Evolutionary conservation across 2,329 filamentous ascomycete species (phyloP).

Genomic region (Metarhizium humberi): DNA sequence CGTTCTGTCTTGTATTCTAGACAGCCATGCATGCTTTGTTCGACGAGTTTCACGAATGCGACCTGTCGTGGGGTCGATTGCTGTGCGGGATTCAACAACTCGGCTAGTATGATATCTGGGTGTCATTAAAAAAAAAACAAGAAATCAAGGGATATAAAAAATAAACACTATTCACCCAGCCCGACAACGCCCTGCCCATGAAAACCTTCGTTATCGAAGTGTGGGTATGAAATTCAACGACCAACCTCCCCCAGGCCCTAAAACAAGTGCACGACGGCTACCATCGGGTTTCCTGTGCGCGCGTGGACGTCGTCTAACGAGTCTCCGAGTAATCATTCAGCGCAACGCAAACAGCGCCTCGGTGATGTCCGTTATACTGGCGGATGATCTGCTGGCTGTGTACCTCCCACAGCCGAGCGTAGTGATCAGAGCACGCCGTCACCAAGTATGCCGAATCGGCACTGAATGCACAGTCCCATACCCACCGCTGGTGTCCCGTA

Average conservation of each 20-base stretch:
- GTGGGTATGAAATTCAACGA: not conserved
- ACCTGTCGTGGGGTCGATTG: not conserved
- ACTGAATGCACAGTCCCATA: slow-evolving; percentile 95
- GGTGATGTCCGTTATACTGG: slow-evolving; percentile 91
- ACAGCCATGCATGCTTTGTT: no score
- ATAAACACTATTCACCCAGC: no score
- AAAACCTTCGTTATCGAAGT: not conserved
- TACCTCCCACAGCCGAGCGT: slow-evolving; percentile 85
- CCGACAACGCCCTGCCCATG: not conserved
- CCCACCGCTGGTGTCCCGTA: slow-evolving; percentile 87
- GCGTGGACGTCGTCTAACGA: slow-evolving; percentile 16
- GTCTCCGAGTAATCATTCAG: slow-evolving; percentile 74
- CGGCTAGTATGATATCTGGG: not conserved
- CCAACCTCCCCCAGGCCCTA: not conserved
- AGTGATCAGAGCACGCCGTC: slow-evolving; percentile 89
- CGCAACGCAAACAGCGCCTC: slow-evolving; percentile 85
- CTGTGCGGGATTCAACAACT: not conserved
- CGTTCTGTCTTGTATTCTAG: no score
- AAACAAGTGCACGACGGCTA: not conserved
- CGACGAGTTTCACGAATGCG: no score
- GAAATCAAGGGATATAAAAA: not conserved
- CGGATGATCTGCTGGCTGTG: slow-evolving; percentile 79
- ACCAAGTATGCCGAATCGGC: slow-evolving; percentile 90
- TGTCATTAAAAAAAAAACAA: no score
- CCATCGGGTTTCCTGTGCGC: not conserved